Evolutionary conservation across 2,329 filamentous ascomycete genomes (phyloP).

Genomic region (Colletotrichum orchidophilum): DNA sequence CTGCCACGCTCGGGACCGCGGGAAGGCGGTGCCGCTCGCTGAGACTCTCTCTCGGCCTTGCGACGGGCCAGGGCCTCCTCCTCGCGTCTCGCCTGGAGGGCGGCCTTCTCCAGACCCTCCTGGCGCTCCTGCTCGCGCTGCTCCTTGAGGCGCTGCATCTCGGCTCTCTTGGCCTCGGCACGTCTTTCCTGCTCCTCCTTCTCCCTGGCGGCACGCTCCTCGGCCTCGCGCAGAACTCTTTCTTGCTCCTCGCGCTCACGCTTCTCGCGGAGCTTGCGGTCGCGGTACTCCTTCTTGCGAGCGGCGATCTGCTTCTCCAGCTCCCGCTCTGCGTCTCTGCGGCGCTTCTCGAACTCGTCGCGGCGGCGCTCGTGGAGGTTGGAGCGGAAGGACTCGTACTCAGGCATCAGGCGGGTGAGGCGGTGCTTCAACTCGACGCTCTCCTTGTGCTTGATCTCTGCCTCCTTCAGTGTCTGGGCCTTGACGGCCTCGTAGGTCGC

Average conservation of each 20-base stretch:
- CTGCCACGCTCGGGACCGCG: conserved; percentile 52
- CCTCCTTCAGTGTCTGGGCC: conserved; percentile 79
- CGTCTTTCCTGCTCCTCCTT: conserved; percentile 84
- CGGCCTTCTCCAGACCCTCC: conserved; percentile 71
- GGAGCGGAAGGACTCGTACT: conserved; percentile 85
- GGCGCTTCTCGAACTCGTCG: conserved; percentile 95
- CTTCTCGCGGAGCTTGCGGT: conserved; percentile 84
- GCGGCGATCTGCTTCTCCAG: conserved; percentile 90
- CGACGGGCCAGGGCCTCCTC: conserved; percentile 86
- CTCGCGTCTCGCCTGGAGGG: conserved; percentile 81
- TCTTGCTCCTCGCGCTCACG: conserved; percentile 87
- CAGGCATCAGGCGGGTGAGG: conserved; percentile 82
- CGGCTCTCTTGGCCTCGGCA: conserved; percentile 82
- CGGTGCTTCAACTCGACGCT: conserved; percentile 94
- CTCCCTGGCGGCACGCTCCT: conserved; percentile 82
- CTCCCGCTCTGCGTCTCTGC: conserved; percentile 90
- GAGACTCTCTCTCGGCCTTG: conserved; percentile 70
- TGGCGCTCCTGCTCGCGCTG: conserved; percentile 74
- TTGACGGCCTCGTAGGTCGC: conserved; percentile 84
- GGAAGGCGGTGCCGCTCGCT: conserved; percentile 48
- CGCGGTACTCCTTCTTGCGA: conserved; percentile 88
- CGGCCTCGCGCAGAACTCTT: conserved; percentile 80
- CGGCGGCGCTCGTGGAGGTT: conserved; percentile 87
- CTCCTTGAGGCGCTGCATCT: conserved; percentile 73
- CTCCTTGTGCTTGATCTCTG: conserved; percentile 89